Base-by-base conservation (phyloP, 768 basidiomycete species). In the Pholiota conissans region DNA sequence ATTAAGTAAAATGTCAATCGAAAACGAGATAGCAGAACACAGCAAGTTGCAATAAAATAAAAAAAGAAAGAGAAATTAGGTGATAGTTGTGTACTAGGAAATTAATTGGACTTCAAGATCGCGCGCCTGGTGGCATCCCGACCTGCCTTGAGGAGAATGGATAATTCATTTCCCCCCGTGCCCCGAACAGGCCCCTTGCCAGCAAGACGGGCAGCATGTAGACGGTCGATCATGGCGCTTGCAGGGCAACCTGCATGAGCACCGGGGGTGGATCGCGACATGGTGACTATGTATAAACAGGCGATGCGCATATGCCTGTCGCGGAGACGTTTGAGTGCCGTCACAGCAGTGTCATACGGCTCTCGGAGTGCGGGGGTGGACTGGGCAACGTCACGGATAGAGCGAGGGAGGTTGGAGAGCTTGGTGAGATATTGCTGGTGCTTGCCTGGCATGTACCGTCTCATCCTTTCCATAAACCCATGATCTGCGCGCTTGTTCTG, bases 391-490 rank as follows among this genome's bases (percentile, higher is more conserved):
- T 84, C 79, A 22, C 91, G 84, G 51, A 93, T 65, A 20, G 85
- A 78, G n/a, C 75, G 85, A 13, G 84, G 81, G 52, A 80, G 76
- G 11, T 77, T 73, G 1, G 82, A 76, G 34, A 98, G 81, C 64
- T 86, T 83, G 22, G 74, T 71, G 54, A 98, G 82, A 75, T 94
- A 98, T 46, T 88, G 85, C 40, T 91, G 87, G 74, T 98, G 96
- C 53, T 83, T 84, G 13, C 90, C 89, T 0, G 96, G 95, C 96
- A 98, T 98, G 74, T 98, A 98, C 20, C 84, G 83, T 56, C 91
- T 77, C 95, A 97, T 97, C 48, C 93, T 82, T 57, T 90, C 87
- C 88, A 98, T 94, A 76, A 98, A 98, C 0, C 86, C 84, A 34
- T 74, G 79, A 71, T 84, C 91, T 37, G 80, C 89, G 64, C 71